Percentiles rank a stretch among this genome's conserved stretches.
Evolutionary conservation across 768 basidiomycete genomes (phyloP).

Genomic region (Polyporus arcularius): DNA sequence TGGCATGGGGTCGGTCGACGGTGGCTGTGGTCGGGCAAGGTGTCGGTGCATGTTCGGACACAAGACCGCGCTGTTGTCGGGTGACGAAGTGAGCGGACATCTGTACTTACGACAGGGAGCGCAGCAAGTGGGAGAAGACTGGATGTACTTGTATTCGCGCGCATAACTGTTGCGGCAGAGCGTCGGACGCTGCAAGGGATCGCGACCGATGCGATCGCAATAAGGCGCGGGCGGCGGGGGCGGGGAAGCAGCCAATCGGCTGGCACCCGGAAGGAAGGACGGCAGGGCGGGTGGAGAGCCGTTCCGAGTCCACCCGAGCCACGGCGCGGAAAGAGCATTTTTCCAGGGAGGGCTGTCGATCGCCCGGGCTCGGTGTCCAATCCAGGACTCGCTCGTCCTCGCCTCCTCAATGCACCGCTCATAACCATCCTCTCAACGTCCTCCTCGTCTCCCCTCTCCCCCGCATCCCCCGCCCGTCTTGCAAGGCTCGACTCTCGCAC

Average conservation of each 20-base stretch:
- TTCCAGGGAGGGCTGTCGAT: conserved; percentile 12
- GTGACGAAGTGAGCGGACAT: no score
- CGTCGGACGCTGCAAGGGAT: no score
- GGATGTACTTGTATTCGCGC: no score
- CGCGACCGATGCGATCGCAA: no score
- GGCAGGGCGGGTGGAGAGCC: conserved; percentile 13
- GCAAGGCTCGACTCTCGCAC: neutral
- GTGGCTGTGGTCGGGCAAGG: no score
- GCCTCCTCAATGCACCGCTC: conserved; percentile 8
- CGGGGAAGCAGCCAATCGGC: conserved; percentile 15
- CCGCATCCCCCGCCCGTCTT: neutral
- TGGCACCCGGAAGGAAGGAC: neutral
- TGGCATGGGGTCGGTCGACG: no score
- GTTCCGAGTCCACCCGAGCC: conserved; percentile 18
- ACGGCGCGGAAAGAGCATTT: conserved; percentile 14
- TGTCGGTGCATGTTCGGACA: no score
- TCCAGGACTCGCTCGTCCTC: neutral
- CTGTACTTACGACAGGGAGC: no score
- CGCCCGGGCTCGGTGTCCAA: conserved; percentile 16
- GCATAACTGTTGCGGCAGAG: no score
- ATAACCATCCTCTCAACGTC: conserved; percentile 9
- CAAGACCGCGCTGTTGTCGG: no score
- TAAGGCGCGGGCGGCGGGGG: conserved; percentile 9
- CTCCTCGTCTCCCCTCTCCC: neutral
- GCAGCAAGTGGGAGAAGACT: no score